Conservation (phyloP, 2,329 filamentous ascomycete species). For the Cephalotrichum gorgonifer region DNA sequence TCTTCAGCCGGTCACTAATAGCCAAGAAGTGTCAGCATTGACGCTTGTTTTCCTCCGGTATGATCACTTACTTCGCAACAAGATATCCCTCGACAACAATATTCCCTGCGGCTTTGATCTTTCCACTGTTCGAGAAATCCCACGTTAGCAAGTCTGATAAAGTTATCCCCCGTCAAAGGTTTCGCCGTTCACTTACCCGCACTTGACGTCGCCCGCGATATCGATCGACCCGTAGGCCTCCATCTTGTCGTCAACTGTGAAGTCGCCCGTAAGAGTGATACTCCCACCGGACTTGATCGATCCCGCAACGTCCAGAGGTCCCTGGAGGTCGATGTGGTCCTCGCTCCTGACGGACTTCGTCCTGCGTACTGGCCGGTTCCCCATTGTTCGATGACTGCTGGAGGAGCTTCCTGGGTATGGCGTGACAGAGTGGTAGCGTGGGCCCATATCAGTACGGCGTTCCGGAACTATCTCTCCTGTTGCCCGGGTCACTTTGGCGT, state of each 20-base stretch:
- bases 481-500: neutral
- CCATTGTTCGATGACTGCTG: constrained; percentile 6
- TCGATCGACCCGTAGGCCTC: constrained; percentile 35
- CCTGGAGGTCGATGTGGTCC: constrained; percentile 25
- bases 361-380: constrained; percentile 16
- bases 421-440: neutral
- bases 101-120: constrained; percentile 35
- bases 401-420: constrained; percentile 11
- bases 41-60: neutral
- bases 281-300: constrained; percentile 34
- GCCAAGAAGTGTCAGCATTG: neutral
- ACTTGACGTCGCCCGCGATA: constrained; percentile 29
- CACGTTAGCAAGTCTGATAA: neutral
- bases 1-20: constrained; percentile 33
- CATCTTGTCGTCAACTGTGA: constrained; percentile 30
- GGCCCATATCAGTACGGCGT: neutral
- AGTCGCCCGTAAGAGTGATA: constrained; percentile 31
- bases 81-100: constrained; percentile 29
- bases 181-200: constrained; percentile 23
- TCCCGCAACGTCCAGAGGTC: constrained; percentile 35
- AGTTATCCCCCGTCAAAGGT: neutral
- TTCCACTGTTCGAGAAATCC: constrained; percentile 22
- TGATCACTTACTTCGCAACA: constrained; percentile 21
- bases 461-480: neutral
- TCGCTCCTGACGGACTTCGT: constrained; percentile 32